Base-by-base conservation (phyloP, 192 early-diverging fungal genomes). In the Coemansia sp. region DNA sequence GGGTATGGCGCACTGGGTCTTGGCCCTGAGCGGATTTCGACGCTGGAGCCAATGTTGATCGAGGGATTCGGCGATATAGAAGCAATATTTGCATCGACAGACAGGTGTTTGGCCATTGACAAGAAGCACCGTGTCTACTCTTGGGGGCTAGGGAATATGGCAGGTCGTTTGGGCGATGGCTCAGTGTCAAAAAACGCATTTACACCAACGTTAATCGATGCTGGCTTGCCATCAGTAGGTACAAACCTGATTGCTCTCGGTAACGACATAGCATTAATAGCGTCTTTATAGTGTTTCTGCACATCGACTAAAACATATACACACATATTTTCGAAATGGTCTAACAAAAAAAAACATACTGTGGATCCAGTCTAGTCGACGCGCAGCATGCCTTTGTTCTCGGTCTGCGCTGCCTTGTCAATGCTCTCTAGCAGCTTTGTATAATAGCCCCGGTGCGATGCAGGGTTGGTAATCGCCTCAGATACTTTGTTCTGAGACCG, bases 1-100 rank as follows among this genome's bases (percentile, higher is more conserved):
- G 88, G 88, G 1, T 90, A 86, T 64, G 88, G 88, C 10, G 82
- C 84, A 3, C 54, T 89, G 27, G 88, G 88, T 3, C 57, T 83
- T 16, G 87, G 87, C 0, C 38, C 57, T 6, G 66, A 68, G 6
- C 55, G 51, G 23, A 58, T 73, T 11, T 79, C 84, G 45, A 60
- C 75, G 16, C 59, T 90, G 22, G 68, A 66, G 58, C 83, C 84
- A 4, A 47, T 53, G 2, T 48, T 64, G 23, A 73, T 89, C 21
- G 11, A 50, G 2, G 56, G 65, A 10, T 47, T 87, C 19, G 42
- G 50, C 18, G 51, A 56, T 7, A 67, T 89, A 21, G 57, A 32
- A 25, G 62, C 64, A 21, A 70, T 90, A 28, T 70, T 72, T 54
- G 86, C 86, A 8, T 83, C 83, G 12, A 87, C 84, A 4, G 88